Conservation (phyloP, 2,329 filamentous ascomycete genomes). For the Cytospora chrysosperma region DNA sequence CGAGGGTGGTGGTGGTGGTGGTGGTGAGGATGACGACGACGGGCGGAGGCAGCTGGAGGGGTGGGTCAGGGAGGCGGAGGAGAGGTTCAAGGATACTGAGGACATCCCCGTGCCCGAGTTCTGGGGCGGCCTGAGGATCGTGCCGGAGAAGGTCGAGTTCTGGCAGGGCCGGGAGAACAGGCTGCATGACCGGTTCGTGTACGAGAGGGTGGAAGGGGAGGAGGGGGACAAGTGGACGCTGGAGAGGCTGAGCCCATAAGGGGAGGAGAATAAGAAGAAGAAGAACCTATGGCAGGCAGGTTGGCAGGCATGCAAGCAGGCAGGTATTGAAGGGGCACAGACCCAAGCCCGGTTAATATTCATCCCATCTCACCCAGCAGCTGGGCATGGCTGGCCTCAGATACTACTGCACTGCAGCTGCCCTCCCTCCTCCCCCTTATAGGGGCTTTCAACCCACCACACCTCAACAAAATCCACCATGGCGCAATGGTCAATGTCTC, state of each 20-base stretch:
- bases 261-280: not conserved
- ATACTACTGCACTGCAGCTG: not conserved
- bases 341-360: not conserved
- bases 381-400: too few species aligned
- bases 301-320: not conserved
- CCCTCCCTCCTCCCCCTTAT: not conserved
- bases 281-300: not conserved
- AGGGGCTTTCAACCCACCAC: not conserved
- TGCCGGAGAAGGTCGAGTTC: constrained; percentile 88
- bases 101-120: constrained; percentile 88
- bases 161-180: constrained; percentile 91
- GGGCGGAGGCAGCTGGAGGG: constrained; percentile 72
- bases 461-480: not conserved
- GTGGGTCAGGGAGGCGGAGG: constrained; percentile 75
- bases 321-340: not conserved
- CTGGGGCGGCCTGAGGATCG: constrained; percentile 87
- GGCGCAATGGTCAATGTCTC: not conserved
- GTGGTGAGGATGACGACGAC: constrained; percentile 49
- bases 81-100: constrained; percentile 70
- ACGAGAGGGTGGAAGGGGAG: constrained; percentile 58
- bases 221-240: constrained; percentile 59
- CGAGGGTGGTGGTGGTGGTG: constrained; percentile 25
- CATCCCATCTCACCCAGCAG: not conserved
- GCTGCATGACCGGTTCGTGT: constrained; percentile 91
- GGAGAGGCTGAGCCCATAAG: constrained; percentile 70